Evolutionary conservation across 345 rosid species (phyloP), one percentile per base, ranked within the genome.

Genomic region (Brassica rapa): DNA sequence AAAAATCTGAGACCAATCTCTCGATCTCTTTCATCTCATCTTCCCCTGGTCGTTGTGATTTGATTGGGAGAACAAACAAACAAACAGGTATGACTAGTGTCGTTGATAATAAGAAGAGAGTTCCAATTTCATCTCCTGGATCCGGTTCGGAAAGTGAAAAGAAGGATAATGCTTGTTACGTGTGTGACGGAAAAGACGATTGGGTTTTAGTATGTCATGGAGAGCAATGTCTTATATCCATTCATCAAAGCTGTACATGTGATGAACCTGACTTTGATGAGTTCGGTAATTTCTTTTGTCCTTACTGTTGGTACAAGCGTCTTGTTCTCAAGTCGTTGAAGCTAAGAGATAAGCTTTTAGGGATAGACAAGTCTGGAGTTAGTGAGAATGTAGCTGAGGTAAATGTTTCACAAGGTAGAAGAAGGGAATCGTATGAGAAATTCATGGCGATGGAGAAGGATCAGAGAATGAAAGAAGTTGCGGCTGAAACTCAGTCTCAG

Each of bases 261-360:
- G 6, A 43, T 55, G 70, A 78, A 43, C 83, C 84, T 14, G 70
- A 77, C 16, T 83, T 84, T 39, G 89, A 90, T 76, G 83, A 81
- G 3, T 66, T 51, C 14, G 97, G 91, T 0, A 84, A 76, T 3
- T 92, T 89, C 80, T 85, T 79, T 21, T 89, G 97, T 62, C 89
- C 92, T 23, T 89, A 85, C 29, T 90, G 97, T 79, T 83, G 86
- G 83, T 86, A 87, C 81, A 90, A 86, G 73, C 76, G 78, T 71
- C 56, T 73, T 24, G 29, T 73, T 35, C 30, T 51, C 1, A 84
- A 74, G 85, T 61, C 70, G 6, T 4, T 32, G 61, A 80, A 75
- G 49, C 62, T 81, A 82, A 62, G 67, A 43, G 66, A 66, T 55
- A 84, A 84, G 84, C 86, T 78, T 73, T 67, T 74, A 81, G 62